These are phyloP conservation scores for Naegleria fowleri DNA, from an alignment of 208 protist species.

Conservation along the genomic window DNA sequence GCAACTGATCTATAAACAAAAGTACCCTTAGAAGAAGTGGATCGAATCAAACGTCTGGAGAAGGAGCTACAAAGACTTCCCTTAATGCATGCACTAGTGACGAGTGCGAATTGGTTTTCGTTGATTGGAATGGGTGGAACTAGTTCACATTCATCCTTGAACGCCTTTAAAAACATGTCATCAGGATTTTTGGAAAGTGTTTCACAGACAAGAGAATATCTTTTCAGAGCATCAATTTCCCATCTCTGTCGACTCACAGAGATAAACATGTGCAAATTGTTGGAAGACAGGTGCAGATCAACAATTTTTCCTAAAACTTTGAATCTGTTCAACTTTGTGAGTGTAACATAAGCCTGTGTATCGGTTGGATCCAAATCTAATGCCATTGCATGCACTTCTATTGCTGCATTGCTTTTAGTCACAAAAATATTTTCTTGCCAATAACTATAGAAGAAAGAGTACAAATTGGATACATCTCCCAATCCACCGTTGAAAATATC, in stretches of 20 bases:
- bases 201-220: neutral
- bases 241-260: neutral
- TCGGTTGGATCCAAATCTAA: neutral
- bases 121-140: neutral
- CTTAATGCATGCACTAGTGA: neutral
- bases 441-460: neutral
- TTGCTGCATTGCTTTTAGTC: neutral
- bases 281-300: neutral
- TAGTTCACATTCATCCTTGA: neutral
- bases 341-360: neutral
- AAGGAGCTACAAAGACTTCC: neutral
- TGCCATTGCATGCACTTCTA: neutral
- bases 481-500: neutral
- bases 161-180: neutral
- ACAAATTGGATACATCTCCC: neutral
- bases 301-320: neutral
- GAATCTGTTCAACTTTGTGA: neutral
- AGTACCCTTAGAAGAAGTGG: neutral
- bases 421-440: neutral
- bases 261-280: neutral
- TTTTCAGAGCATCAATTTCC: neutral
- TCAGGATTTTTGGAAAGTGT: neutral
- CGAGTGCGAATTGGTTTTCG: neutral
- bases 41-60: neutral
- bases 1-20: neutral